Percentiles rank a stretch among this genome's conserved stretches.
Evolutionary conservation across 2,329 filamentous ascomycete species (phyloP).

Genomic region (Cladobotryum mycophilum): DNA sequence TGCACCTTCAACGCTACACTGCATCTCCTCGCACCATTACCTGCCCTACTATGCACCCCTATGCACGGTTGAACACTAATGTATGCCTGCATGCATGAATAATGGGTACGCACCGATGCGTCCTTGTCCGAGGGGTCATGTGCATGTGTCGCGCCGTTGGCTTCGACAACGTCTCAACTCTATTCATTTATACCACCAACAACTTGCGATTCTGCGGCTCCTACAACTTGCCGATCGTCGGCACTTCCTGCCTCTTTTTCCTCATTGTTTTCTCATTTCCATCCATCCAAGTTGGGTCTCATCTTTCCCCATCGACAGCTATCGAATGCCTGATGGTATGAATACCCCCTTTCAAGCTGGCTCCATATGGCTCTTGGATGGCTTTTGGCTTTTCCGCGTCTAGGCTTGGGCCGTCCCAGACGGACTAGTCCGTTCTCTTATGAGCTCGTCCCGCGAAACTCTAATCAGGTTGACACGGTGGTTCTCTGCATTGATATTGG

Average conservation of each 20-base stretch:
- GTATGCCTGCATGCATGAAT: conserved; percentile 7
- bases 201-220: neutral
- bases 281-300: too few relatives aligned
- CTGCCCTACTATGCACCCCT: conserved; percentile 10
- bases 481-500: neutral
- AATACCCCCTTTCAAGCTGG: conserved; percentile 1
- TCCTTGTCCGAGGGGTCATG: conserved; percentile 8
- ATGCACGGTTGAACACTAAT: conserved; percentile 12
- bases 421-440: conserved; percentile 8
- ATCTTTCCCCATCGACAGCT: neutral
- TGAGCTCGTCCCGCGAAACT: neutral
- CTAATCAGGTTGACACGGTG: neutral
- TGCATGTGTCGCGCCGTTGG: conserved; percentile 7
- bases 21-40: conserved; percentile 8
- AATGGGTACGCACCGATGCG: conserved; percentile 7
- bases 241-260: neutral
- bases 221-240: neutral
- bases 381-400: conserved; percentile 1
- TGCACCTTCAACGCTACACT: conserved; percentile 4
- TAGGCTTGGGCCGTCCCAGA: conserved; percentile 10
- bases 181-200: too few relatives aligned
- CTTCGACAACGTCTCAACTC: neutral
- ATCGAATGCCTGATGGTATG: neutral
- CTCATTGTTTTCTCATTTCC: neutral
- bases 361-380: neutral